Percentiles rank a stretch among this genome's conserved stretches.
These are phyloP conservation scores for Coelastrella sp. DNA, from an alignment of 139 green algal genomes.

Conservation along the genomic window DNA sequence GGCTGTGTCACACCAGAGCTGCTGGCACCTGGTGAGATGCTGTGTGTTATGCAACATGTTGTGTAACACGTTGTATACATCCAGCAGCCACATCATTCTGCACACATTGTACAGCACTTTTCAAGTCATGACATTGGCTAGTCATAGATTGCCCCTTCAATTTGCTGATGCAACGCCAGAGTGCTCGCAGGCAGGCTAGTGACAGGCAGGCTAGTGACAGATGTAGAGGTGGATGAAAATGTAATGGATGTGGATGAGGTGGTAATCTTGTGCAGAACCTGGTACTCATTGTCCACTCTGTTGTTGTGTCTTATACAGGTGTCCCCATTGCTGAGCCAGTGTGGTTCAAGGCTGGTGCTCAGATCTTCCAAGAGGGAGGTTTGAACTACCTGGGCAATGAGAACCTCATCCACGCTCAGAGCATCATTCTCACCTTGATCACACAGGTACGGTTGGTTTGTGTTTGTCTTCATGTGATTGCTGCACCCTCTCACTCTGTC, in stretches of 20 bases:
- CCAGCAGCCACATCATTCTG: too few species aligned
- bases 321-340: conserved; percentile 78
- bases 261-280: too few species aligned
- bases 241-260: too few species aligned
- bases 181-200: too few species aligned
- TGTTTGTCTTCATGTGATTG: background rate
- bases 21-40: conserved; percentile 49
- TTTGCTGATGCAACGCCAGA: too few species aligned
- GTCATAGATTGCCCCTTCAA: too few species aligned
- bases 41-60: background rate
- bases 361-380: conserved; percentile 92
- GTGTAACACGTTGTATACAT: too few species aligned
- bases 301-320: background rate
- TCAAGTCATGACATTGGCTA: too few species aligned
- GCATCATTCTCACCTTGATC: conserved; percentile 91
- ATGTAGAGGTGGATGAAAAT: too few species aligned
- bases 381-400: conserved; percentile 96
- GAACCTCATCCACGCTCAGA: conserved; percentile 94
- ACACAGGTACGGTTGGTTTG: conserved; percentile 76
- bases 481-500: background rate
- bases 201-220: too few species aligned
- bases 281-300: background rate
- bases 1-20: conserved; percentile 86
- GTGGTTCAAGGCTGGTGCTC: conserved; percentile 97
- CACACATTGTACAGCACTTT: too few species aligned